These are phyloP conservation scores for Teratosphaeria nubilosa DNA, from an alignment of 2,329 filamentous ascomycete species.

Conservation along the genomic window DNA sequence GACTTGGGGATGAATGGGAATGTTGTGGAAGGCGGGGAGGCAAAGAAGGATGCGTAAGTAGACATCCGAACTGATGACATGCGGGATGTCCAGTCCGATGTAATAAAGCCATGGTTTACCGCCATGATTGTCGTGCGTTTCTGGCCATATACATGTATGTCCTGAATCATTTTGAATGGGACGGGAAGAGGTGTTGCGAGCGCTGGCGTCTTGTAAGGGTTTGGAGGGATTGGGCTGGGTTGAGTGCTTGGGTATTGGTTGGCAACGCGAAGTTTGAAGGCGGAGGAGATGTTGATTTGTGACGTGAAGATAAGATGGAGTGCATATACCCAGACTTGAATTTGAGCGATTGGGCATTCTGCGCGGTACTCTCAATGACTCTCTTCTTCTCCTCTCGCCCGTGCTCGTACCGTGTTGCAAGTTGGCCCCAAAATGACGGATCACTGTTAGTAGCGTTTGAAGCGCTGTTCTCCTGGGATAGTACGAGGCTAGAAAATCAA, in stretches of 20 bases:
- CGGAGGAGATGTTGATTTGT: too few relatives aligned
- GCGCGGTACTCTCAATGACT: too few relatives aligned
- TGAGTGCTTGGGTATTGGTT: background rate
- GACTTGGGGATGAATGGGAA: background rate
- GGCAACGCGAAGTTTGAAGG: too few relatives aligned
- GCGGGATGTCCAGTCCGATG: background rate
- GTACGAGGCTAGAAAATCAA: too few relatives aligned
- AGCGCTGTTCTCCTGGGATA: too few relatives aligned
- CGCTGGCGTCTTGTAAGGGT: background rate
- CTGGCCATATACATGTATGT: background rate
- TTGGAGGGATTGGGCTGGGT: background rate
- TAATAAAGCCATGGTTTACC: background rate
- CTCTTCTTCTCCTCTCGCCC: too few relatives aligned
- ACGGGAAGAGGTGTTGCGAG: background rate
- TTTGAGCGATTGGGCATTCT: background rate
- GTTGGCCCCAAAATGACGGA: too few relatives aligned
- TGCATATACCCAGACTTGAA: background rate
- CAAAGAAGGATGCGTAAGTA: background rate
- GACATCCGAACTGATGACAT: background rate
- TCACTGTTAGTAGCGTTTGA: too few relatives aligned
- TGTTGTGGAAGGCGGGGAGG: background rate
- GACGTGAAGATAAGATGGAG: background rate
- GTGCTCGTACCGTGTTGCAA: too few relatives aligned
- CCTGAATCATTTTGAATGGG: background rate
- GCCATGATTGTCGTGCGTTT: background rate